Evolutionary conservation across 2,329 filamentous ascomycete species (phyloP).

Genomic region (Pseudocercospora cruenta): DNA sequence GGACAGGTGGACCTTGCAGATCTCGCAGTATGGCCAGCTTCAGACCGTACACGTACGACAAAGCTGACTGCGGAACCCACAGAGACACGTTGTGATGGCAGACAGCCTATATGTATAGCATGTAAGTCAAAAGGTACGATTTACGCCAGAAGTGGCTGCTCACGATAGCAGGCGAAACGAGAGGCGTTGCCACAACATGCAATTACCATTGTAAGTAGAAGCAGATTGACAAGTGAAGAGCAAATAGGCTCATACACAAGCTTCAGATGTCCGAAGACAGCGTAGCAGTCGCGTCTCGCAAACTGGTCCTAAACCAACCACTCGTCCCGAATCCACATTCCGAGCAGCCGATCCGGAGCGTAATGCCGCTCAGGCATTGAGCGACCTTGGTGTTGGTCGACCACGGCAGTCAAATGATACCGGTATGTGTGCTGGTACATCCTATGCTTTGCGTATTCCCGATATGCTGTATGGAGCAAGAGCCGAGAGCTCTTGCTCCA

Average conservation of each 20-base stretch:
- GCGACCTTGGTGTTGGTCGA: constrained; percentile 23
- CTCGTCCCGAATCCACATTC: constrained; percentile 7
- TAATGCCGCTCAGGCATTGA: constrained; percentile 26
- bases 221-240: background rate
- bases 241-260: constrained; percentile 2
- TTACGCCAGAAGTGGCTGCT: background rate
- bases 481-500: background rate
- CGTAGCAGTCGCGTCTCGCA: constrained; percentile 13
- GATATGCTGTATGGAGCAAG: background rate
- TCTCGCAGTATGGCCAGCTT: background rate
- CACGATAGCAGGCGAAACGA: constrained; percentile 17
- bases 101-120: background rate
- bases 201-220: constrained; percentile 23
- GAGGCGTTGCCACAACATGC: constrained; percentile 26
- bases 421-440: background rate
- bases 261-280: constrained; percentile 25
- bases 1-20: background rate
- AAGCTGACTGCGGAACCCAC: background rate
- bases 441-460: background rate
- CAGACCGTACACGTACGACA: background rate
- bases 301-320: constrained; percentile 2
- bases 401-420: background rate
- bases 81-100: background rate
- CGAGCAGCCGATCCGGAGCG: constrained; percentile 21
- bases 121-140: background rate